A percentile compares a stretch with the other conserved stretches of the same genome.
phyloP scores from a whole-genome alignment of 2,329 filamentous ascomycete species.

The Ophiocordyceps camponoti-leonardi region DNA sequence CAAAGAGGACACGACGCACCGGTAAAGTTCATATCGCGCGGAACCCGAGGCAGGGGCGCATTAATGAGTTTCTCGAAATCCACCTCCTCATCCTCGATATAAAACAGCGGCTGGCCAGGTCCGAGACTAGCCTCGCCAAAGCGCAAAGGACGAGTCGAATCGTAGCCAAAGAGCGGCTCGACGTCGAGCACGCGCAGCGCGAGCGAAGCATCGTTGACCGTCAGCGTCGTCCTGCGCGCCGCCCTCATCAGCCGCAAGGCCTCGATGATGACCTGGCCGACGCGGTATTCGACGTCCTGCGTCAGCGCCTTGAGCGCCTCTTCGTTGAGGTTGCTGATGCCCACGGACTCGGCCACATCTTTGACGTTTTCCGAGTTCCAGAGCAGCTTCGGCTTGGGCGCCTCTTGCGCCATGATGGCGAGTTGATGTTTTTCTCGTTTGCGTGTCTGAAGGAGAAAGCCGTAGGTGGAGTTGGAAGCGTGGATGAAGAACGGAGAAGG shows the following conservation, averaged over 20 bases:
- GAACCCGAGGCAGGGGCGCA: slow-evolving; percentile 84
- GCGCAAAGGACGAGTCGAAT: slow-evolving; percentile 71
- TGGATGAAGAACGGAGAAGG: too few relatives aligned
- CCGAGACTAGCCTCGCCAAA: slow-evolving; percentile 92
- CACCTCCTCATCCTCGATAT: slow-evolving; percentile 95
- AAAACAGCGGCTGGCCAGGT: slow-evolving; percentile 86
- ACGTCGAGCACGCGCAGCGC: slow-evolving; percentile 78
- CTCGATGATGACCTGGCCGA: slow-evolving; percentile 86
- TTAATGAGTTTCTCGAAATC: slow-evolving; percentile 99
- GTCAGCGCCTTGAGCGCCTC: slow-evolving; percentile 77
- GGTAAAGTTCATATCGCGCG: slow-evolving; percentile 81
- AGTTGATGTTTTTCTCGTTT: background rate
- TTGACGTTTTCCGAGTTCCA: slow-evolving; percentile 96
- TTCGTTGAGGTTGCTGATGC: slow-evolving; percentile 63
- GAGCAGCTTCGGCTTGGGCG: slow-evolving; percentile 41
- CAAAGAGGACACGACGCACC: slow-evolving; percentile 30
- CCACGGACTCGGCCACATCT: slow-evolving; percentile 92
- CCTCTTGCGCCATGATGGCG: slow-evolving; percentile 18
- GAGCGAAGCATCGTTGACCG: slow-evolving; percentile 75
- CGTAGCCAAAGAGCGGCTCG: slow-evolving; percentile 91
- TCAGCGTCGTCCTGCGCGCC: slow-evolving; percentile 68
- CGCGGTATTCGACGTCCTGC: slow-evolving; percentile 88
- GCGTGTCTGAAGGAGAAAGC: background rate
- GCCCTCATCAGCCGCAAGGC: slow-evolving; percentile 94
- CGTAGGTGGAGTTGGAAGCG: too few relatives aligned